Evolutionary conservation across 257 asterid genomes (phyloP).

Genomic region (Buddleja alternifolia): DNA sequence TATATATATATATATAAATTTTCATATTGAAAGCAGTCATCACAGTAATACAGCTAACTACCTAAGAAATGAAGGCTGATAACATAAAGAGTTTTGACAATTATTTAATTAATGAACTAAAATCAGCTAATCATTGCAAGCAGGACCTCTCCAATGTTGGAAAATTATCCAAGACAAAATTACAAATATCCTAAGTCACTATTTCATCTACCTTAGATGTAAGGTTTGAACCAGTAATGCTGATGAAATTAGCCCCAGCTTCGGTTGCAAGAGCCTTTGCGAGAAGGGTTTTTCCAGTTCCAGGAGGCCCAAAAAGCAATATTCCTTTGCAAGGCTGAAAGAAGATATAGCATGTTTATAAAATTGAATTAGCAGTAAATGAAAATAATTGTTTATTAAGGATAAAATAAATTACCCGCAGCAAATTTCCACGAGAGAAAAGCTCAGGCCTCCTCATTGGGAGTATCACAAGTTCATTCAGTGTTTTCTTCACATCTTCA

Average conservation of each 20-base stretch:
- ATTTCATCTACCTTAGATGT: constrained; percentile 51
- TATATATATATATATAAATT: too few relatives aligned
- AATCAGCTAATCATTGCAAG: neutral
- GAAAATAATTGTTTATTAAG: neutral
- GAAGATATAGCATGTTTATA: constrained; percentile 5
- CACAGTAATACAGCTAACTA: too few relatives aligned
- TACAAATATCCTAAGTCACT: neutral
- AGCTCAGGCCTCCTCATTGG: constrained; percentile 83
- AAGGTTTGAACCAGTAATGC: constrained; percentile 63
- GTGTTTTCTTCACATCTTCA: constrained; percentile 62
- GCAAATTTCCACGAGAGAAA: constrained; percentile 67
- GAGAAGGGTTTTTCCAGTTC: constrained; percentile 74
- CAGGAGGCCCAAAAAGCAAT: constrained; percentile 79
- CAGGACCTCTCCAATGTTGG: neutral
- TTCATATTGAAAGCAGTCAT: too few relatives aligned
- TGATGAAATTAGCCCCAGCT: constrained; percentile 74
- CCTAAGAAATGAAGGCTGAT: too few relatives aligned
- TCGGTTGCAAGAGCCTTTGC: constrained; percentile 82
- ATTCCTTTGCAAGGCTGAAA: constrained; percentile 78
- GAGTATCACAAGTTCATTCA: constrained; percentile 69
- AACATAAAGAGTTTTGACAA: too few relatives aligned
- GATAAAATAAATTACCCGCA: constrained; percentile 43
- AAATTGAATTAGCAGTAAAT: neutral
- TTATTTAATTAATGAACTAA: neutral
- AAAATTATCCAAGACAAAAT: neutral